Conservation (phyloP, 352 stramenopile genomes). For the Pythium diclinum region DNA sequence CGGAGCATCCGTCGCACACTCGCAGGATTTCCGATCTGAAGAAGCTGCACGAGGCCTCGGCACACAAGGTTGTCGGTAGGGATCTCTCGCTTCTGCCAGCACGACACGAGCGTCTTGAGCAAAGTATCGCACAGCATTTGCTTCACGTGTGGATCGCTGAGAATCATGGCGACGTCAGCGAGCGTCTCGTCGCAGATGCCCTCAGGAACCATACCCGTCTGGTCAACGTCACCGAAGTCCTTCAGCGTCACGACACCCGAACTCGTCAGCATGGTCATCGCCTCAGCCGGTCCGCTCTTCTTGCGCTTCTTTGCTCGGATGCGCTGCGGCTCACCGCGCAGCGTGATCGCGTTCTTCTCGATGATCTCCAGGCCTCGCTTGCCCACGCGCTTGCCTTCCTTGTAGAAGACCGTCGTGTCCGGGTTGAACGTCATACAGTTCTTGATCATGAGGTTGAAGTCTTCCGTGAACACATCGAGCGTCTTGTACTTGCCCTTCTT, state of each 20-base stretch:
- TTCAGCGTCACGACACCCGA: slow-evolving; percentile 58
- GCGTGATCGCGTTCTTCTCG: slow-evolving; percentile 52
- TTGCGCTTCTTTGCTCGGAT: slow-evolving; percentile 77
- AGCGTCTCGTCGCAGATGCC: slow-evolving; percentile 75
- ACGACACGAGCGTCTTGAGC: slow-evolving; percentile 60
- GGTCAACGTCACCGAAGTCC: slow-evolving; percentile 68
- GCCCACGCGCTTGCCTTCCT: slow-evolving; percentile 81
- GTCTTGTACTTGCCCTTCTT: slow-evolving; percentile 82
- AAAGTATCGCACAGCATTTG: slow-evolving; percentile 73
- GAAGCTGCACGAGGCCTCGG: slow-evolving; percentile 74
- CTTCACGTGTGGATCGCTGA: slow-evolving; percentile 77
- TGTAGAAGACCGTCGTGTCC: slow-evolving; percentile 86
- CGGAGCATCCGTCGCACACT: slow-evolving; percentile 82
- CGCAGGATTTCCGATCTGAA: slow-evolving; percentile 78
- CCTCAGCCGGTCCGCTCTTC: slow-evolving; percentile 60
- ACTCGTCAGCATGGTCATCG: slow-evolving; percentile 72
- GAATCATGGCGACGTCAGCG: slow-evolving; percentile 70
- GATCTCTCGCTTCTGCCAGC: slow-evolving; percentile 60
- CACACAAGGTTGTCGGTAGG: slow-evolving; percentile 82
- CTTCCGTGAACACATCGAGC: slow-evolving; percentile 67
- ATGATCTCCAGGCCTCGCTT: slow-evolving; percentile 82
- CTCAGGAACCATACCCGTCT: slow-evolving; percentile 81
- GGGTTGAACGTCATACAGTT: slow-evolving; percentile 88
- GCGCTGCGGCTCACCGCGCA: slow-evolving; percentile 69
- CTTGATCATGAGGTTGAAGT: slow-evolving; percentile 86